A percentile compares a stretch with the other conserved stretches of the same genome.
Conservation (phyloP, 192 early-diverging fungal species). For the Irineochytrium annulatum region DNA sequence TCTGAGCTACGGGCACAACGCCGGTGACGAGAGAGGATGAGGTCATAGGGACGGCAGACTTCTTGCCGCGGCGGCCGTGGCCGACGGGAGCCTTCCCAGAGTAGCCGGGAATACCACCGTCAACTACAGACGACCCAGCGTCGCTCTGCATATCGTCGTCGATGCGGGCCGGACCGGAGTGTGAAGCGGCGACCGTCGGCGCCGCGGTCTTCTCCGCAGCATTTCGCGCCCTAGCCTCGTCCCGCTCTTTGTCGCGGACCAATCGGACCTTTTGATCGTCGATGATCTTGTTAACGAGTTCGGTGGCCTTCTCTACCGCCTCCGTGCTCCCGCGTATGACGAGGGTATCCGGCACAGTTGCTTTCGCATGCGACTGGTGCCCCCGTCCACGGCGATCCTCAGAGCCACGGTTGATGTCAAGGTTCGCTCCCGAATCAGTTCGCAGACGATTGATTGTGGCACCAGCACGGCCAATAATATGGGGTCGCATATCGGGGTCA, state of each 20-base stretch:
- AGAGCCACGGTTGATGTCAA: slow-evolving; percentile 45
- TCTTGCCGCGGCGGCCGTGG: slow-evolving; percentile 12
- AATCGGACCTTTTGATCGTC: slow-evolving; percentile 22
- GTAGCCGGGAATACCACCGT: background rate
- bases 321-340: slow-evolving; percentile 30
- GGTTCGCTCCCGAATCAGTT: slow-evolving; percentile 53
- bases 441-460: slow-evolving; percentile 68
- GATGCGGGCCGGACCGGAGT: slow-evolving; percentile 17
- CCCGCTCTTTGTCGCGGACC: slow-evolving; percentile 20
- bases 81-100: slow-evolving; percentile 19
- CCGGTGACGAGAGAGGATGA: slow-evolving; percentile 1
- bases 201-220: slow-evolving; percentile 5
- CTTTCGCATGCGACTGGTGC: background rate
- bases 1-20: background rate
- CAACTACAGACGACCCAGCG: background rate
- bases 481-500: slow-evolving; percentile 37
- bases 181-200: slow-evolving; percentile 6
- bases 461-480: slow-evolving; percentile 75
- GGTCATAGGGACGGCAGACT: slow-evolving; percentile 15
- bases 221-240: background rate
- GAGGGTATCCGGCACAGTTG: slow-evolving; percentile 16
- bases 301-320: slow-evolving; percentile 24
- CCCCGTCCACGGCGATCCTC: background rate
- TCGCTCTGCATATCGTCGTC: slow-evolving; percentile 24
- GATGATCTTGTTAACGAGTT: slow-evolving; percentile 28